phyloP scores from a whole-genome alignment of 202 grass and related monocot genomes.

The Eragrostis tef region DNA sequence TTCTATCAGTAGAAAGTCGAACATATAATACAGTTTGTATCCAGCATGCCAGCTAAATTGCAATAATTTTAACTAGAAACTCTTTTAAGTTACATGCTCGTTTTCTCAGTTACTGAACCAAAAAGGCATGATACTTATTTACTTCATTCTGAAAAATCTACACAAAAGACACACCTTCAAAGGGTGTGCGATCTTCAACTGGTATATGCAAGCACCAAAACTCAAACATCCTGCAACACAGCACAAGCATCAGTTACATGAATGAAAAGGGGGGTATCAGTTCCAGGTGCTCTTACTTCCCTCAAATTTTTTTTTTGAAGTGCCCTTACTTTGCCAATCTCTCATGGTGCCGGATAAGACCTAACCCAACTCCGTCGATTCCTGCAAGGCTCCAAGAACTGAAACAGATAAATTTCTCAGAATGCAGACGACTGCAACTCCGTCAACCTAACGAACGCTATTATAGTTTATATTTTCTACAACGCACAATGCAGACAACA shows the following conservation, averaged over 20 bases:
- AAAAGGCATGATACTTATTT: not conserved
- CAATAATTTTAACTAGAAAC: not conserved
- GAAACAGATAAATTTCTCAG: not conserved
- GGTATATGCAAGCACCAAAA: conserved; percentile 96
- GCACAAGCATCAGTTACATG: not conserved
- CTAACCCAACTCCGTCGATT: conserved; percentile 82
- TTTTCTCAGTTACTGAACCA: not conserved
- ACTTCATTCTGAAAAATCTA: not conserved
- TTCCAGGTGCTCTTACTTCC: not conserved
- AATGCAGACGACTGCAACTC: too few relatives aligned
- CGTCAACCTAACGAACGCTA: not conserved
- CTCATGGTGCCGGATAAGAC: conserved; percentile 72
- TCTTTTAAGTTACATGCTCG: not conserved
- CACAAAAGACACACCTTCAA: conserved; percentile 54
- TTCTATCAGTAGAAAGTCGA: conserved; percentile 6
- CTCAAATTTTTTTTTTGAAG: too few relatives aligned
- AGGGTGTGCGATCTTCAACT: conserved; percentile 67
- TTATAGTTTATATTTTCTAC: not conserved
- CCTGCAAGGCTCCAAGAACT: conserved; percentile 49
- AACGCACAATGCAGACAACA: not conserved
- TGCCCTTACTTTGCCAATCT: conserved; percentile 73
- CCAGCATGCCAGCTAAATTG: not conserved
- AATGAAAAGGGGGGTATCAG: not conserved
- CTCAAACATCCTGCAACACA: conserved; percentile 73
- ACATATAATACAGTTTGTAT: not conserved